Percentiles rank a stretch among this genome's conserved stretches.
Conservation (phyloP, 148 eudicot species). For the Hydrangea macrophylla region DNA sequence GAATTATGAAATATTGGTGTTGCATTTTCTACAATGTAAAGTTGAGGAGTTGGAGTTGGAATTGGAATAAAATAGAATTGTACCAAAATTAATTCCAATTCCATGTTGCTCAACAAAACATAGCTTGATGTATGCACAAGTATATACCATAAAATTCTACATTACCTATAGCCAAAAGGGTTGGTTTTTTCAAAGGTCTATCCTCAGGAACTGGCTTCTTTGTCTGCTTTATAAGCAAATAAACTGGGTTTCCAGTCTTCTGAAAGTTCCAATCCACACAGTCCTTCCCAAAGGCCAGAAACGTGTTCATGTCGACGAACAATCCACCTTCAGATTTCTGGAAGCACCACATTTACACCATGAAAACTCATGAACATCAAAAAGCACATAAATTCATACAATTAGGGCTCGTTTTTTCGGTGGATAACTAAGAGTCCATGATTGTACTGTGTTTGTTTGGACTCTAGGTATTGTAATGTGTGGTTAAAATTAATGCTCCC, state of each 20-base stretch:
- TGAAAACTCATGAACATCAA: neutral
- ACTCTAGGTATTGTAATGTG: no score
- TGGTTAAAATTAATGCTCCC: neutral
- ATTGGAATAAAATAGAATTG: neutral
- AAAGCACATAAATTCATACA: neutral
- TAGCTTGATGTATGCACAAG: no score
- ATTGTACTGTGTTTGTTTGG: no score
- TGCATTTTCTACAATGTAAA: neutral
- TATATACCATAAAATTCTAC: neutral
- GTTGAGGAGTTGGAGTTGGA: neutral
- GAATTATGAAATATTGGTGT: neutral
- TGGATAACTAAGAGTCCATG: neutral
- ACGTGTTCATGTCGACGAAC: slow-evolving; percentile 81
- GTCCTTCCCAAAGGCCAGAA: slow-evolving; percentile 91
- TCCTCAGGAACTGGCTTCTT: slow-evolving; percentile 79
- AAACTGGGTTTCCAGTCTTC: slow-evolving; percentile 84
- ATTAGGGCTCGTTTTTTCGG: neutral
- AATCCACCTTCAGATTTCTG: slow-evolving; percentile 95
- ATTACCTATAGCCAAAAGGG: slow-evolving; percentile 93
- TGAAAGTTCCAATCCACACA: slow-evolving; percentile 83
- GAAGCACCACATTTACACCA: neutral
- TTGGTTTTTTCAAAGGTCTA: slow-evolving; percentile 91
- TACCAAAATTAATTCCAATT: no score
- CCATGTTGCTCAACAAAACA: no score
- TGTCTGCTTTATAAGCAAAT: slow-evolving; percentile 82